phyloP scores from a whole-genome alignment of 805 yeast species.

The Starmerella bombicola region DNA sequence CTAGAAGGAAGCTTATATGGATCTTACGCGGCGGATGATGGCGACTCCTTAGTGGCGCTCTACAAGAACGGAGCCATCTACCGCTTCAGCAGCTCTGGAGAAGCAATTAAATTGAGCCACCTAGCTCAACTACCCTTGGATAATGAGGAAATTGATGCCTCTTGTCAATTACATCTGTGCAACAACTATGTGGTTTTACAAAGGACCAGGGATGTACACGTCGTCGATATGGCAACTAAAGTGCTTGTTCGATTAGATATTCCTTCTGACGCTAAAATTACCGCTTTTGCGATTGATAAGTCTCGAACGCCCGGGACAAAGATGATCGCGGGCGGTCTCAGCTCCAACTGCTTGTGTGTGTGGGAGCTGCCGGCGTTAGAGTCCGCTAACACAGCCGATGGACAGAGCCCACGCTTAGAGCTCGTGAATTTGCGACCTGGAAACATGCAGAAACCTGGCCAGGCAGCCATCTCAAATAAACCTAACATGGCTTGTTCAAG shows the following conservation, averaged over 20 bases:
- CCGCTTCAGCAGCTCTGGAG: not conserved
- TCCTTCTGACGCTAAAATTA: conserved; percentile 5
- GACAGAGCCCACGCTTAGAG: not conserved
- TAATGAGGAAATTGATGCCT: not conserved
- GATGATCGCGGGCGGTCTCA: conserved; percentile 10
- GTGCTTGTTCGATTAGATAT: not conserved
- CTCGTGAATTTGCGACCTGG: not conserved
- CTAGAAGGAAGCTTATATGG: conserved; percentile 17
- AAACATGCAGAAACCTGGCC: not conserved
- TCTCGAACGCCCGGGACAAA: conserved; percentile 9
- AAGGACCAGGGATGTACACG: conserved; percentile 1
- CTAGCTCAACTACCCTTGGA: conserved; percentile 5
- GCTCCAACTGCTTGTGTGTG: conserved; percentile 6
- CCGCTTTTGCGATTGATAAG: conserved; percentile 16
- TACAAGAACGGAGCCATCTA: conserved; percentile 9
- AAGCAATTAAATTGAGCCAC: not conserved
- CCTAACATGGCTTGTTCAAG: not conserved
- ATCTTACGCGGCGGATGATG: conserved; percentile 9
- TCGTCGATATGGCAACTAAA: conserved; percentile 6
- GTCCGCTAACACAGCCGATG: not conserved
- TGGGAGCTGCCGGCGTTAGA: conserved; percentile 12
- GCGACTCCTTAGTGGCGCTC: conserved; percentile 9
- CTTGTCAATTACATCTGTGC: conserved; percentile 9
- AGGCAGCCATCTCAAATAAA: not conserved
- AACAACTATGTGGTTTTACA: conserved; percentile 11